These are phyloP conservation scores for Arthroderma sp. DNA, from an alignment of 2,329 filamentous ascomycete species.

Conservation along the genomic window DNA sequence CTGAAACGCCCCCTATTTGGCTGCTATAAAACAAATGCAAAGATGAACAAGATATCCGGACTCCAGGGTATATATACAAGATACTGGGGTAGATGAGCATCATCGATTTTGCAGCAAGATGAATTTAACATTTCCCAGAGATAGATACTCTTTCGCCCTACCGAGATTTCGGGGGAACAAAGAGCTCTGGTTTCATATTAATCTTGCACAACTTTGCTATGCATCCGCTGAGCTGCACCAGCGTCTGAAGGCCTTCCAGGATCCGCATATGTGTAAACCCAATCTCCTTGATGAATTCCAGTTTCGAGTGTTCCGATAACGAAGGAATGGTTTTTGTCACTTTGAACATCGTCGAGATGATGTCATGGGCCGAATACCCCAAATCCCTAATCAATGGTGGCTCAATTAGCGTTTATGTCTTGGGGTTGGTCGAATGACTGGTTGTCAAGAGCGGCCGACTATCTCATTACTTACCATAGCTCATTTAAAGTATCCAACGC, in stretches of 20 bases:
- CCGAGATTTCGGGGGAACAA: conserved; percentile 37
- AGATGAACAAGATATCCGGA: too few species aligned
- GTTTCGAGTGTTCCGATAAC: conserved; percentile 82
- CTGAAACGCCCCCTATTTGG: too few species aligned
- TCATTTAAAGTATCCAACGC: conserved; percentile 78
- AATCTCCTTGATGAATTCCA: conserved; percentile 97
- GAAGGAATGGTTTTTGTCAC: conserved; percentile 93
- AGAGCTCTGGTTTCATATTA: conserved; percentile 87
- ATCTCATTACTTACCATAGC: conserved; percentile 49
- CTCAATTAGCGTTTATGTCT: conserved; percentile 1
- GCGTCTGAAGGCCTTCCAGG: conserved; percentile 89
- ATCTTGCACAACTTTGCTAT: conserved; percentile 82
- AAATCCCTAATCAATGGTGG: conserved; percentile 43
- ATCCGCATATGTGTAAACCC: conserved; percentile 99
- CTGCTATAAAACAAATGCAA: too few species aligned
- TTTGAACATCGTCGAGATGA: conserved; percentile 97
- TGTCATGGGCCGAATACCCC: conserved; percentile 97
- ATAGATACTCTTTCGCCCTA: neutral
- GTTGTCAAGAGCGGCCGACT: too few species aligned
- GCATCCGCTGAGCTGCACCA: conserved; percentile 86
- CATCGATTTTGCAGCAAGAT: too few species aligned
- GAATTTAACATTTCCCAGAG: too few species aligned
- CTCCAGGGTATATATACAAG: too few species aligned
- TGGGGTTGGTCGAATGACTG: too few species aligned
- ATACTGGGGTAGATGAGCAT: too few species aligned